These are phyloP conservation scores for Tuber brumale DNA, from an alignment of 495 filamentous ascomycete genomes.

Conservation along the genomic window DNA sequence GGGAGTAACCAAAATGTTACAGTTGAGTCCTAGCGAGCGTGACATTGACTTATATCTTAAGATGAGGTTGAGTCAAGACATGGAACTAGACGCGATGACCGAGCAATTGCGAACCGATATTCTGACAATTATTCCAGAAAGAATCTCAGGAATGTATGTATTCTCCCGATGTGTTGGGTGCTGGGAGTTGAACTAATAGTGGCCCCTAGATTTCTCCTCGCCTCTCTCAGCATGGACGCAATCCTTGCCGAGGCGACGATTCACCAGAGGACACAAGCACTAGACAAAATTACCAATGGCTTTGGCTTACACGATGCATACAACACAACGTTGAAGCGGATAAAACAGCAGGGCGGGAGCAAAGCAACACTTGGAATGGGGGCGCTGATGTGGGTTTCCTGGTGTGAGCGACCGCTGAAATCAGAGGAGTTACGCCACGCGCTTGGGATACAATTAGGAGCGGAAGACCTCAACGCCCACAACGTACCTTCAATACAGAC, in stretches of 20 bases:
- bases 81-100: too few species aligned
- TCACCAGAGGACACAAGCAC: background rate
- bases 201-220: background rate
- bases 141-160: too few species aligned
- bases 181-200: too few species aligned
- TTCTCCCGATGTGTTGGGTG: too few species aligned
- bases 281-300: background rate
- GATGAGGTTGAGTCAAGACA: too few species aligned
- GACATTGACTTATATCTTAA: too few species aligned
- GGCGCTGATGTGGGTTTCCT: background rate
- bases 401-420: background rate
- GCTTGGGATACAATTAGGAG: background rate
- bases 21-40: too few species aligned
- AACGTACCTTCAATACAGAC: background rate
- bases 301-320: background rate
- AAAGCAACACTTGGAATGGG: background rate
- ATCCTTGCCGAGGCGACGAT: background rate
- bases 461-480: background rate
- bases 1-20: too few species aligned
- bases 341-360: background rate
- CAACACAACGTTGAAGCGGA: background rate
- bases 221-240: background rate
- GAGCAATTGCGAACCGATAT: too few species aligned
- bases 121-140: too few species aligned
- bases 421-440: background rate